phyloP scores from a whole-genome alignment of 1,284 basidiomycete genomes.

The Paramarasmius palmivorus region DNA sequence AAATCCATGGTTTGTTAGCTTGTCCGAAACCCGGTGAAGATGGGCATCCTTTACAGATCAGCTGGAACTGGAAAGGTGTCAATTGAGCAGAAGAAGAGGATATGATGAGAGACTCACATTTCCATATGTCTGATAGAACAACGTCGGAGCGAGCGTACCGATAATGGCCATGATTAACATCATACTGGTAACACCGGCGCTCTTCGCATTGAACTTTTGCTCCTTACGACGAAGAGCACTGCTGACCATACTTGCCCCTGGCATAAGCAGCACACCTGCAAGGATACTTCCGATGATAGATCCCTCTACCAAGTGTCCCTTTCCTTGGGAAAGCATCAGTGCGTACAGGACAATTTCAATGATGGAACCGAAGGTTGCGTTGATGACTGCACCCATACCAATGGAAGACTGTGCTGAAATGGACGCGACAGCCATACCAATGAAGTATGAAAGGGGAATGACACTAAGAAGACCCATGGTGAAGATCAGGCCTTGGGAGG shows the following conservation, averaged over 20 bases:
- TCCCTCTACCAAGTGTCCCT: conserved; percentile 94
- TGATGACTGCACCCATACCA: conserved; percentile 99
- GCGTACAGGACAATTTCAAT: conserved; percentile 96
- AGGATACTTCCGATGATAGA: conserved; percentile 94
- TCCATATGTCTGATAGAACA: conserved; percentile 99
- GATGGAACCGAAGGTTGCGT: conserved; percentile 97
- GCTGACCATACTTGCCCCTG: conserved; percentile 96
- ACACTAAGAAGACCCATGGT: conserved; percentile 86
- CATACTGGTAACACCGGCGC: conserved; percentile 97
- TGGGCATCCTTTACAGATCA: conserved; percentile 94
- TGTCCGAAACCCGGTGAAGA: conserved; percentile 30
- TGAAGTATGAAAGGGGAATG: conserved; percentile 98
- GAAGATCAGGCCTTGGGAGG: conserved; percentile 84
- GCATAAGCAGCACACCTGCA: conserved; percentile 96
- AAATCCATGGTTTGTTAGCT: conserved; percentile 71
- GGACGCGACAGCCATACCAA: conserved; percentile 99
- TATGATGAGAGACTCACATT: conserved; percentile 65
- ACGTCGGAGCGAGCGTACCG: conserved; percentile 90
- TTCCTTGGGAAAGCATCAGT: conserved; percentile 87
- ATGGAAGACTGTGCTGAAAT: conserved; percentile 98
- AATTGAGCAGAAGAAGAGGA: neutral
- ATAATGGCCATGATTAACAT: conserved; percentile 99
- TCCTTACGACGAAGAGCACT: conserved; percentile 92
- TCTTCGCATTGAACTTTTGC: conserved; percentile 97
- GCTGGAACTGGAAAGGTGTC: conserved; percentile 69